Conservation (phyloP, 1,139 yeast genomes). For the Saccharomyces hybrid region DNA sequence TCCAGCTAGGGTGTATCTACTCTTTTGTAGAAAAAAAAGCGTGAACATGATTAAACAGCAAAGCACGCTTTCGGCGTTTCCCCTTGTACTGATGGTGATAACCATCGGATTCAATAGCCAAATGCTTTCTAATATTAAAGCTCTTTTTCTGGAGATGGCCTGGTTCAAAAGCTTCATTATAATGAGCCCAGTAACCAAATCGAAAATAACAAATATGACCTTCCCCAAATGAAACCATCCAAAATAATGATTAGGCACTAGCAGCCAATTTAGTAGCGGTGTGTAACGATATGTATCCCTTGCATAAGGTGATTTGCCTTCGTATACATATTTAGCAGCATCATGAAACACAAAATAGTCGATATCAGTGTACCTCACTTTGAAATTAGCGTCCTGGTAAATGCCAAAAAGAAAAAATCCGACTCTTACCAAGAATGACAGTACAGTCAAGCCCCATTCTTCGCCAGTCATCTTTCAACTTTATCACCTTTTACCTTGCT, state of each 20-base stretch:
- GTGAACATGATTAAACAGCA: constrained; percentile 68
- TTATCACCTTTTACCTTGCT: neutral
- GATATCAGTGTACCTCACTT: constrained; percentile 83
- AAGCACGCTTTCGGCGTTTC: constrained; percentile 84
- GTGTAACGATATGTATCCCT: constrained; percentile 92
- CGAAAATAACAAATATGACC: constrained; percentile 65
- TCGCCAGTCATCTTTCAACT: constrained; percentile 2
- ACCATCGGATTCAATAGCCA: constrained; percentile 97
- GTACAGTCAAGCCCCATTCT: constrained; percentile 9
- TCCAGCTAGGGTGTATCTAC: constrained; percentile 46
- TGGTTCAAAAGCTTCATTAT: constrained; percentile 41
- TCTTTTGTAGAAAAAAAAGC: constrained; percentile 40
- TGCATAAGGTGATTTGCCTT: constrained; percentile 64
- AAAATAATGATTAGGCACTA: constrained; percentile 52
- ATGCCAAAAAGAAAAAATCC: constrained; percentile 75
- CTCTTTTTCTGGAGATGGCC: constrained; percentile 29
- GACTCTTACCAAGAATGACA: constrained; percentile 43
- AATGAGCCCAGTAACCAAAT: constrained; percentile 70
- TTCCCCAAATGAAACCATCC: constrained; percentile 63
- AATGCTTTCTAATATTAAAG: constrained; percentile 41
- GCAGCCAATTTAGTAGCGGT: constrained; percentile 78
- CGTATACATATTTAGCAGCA: constrained; percentile 67
- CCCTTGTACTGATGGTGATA: constrained; percentile 84
- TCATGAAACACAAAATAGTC: constrained; percentile 92
- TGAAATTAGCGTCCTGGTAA: constrained; percentile 76